Conservation (phyloP, 306 rosid species). For the Abrus precatorius region DNA sequence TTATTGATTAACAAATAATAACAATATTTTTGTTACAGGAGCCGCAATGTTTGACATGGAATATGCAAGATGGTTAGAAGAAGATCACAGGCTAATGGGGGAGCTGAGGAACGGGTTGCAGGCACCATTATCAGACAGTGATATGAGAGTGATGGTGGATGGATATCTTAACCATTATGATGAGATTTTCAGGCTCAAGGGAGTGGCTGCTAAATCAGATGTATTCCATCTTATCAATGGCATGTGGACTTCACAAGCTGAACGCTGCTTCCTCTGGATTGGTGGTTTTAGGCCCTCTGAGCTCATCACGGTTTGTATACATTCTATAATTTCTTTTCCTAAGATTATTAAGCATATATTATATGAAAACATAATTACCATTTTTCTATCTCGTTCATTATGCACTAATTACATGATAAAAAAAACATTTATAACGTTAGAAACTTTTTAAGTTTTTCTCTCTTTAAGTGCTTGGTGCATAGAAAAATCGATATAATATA, state of each 20-base stretch:
- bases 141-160: conserved; percentile 72
- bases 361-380: no score
- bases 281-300: conserved; percentile 94
- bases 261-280: conserved; percentile 95
- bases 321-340: no score
- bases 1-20: neutral
- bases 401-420: no score
- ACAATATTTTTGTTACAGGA: conserved; percentile 48
- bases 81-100: conserved; percentile 72
- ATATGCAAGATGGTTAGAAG: conserved; percentile 90
- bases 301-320: conserved; percentile 68
- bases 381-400: no score
- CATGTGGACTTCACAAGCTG: conserved; percentile 85
- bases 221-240: conserved; percentile 88
- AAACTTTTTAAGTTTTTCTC: no score
- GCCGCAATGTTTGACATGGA: conserved; percentile 96
- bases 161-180: conserved; percentile 78
- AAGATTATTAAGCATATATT: no score
- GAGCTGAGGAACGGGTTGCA: conserved; percentile 77
- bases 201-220: conserved; percentile 80
- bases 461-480: no score
- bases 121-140: conserved; percentile 68
- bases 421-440: no score
- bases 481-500: no score
- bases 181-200: conserved; percentile 75